Conservation (phyloP, 257 asterid genomes). For the Paulownia fortunei region DNA sequence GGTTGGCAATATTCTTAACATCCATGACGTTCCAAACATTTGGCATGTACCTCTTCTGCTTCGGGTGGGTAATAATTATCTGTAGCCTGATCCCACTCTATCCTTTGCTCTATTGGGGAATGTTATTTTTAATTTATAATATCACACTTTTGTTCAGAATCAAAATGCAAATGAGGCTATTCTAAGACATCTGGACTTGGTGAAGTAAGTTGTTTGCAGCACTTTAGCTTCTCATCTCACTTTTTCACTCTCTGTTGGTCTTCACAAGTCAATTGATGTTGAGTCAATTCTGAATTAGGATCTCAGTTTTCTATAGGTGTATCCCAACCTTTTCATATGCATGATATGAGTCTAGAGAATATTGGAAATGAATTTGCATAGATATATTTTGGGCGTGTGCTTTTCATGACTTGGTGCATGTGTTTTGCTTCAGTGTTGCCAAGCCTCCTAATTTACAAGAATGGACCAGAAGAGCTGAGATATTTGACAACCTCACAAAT, state of each 20-base stretch:
- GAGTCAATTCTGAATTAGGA: background rate
- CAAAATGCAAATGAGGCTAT: conserved; percentile 89
- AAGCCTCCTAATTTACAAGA: conserved; percentile 71
- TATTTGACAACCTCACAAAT: conserved; percentile 77
- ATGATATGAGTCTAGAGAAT: background rate
- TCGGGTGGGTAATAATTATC: conserved; percentile 57
- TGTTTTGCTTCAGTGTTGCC: conserved; percentile 66
- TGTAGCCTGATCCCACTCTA: background rate
- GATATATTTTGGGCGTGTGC: background rate
- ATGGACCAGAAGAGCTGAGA: conserved; percentile 92
- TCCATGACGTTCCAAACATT: conserved; percentile 92
- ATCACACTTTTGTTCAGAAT: conserved; percentile 53
- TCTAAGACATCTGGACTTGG: conserved; percentile 72
- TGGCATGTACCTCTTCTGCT: conserved; percentile 93
- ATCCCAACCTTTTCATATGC: background rate
- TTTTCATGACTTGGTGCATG: conserved; percentile 35
- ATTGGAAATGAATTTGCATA: conserved; percentile 17
- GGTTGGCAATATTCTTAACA: conserved; percentile 72
- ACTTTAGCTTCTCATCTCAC: conserved; percentile 18
- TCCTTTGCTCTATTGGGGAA: background rate
- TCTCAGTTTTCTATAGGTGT: conserved; percentile 2
- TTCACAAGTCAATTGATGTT: background rate
- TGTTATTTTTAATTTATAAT: conserved; percentile 31
- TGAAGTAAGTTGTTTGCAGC: conserved; percentile 48
- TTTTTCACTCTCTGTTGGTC: background rate